These are phyloP conservation scores for Pyracantha coccinea DNA, from an alignment of 331 rosid species.

Conservation along the genomic window DNA sequence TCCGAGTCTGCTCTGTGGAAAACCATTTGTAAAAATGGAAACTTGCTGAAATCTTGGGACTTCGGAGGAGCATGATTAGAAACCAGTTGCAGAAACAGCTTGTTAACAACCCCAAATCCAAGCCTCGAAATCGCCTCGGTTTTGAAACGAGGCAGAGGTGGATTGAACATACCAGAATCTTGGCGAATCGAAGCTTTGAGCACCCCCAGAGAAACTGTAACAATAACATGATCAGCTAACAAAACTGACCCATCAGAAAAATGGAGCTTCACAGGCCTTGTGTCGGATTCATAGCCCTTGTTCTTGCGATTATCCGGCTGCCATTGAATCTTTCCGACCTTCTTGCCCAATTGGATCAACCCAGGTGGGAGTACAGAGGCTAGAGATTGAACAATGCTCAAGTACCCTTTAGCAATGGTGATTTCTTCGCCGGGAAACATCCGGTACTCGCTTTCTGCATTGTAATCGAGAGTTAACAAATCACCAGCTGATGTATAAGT, in stretches of 20 bases:
- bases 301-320: conserved; percentile 33
- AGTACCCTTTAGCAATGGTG: conserved; percentile 89
- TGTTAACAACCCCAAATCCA: conserved; percentile 94
- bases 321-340: conserved; percentile 79
- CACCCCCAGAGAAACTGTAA: conserved; percentile 89
- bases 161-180: conserved; percentile 62
- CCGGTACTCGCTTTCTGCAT: conserved; percentile 71
- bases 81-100: conserved; percentile 69
- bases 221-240: conserved; percentile 82
- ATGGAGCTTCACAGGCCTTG: conserved; percentile 70
- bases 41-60: conserved; percentile 21
- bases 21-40: conserved; percentile 66
- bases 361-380: conserved; percentile 86
- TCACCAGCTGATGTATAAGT: conserved; percentile 90
- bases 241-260: conserved; percentile 67
- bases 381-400: conserved; percentile 50
- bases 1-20: conserved; percentile 62
- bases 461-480: conserved; percentile 51
- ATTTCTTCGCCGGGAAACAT: conserved; percentile 94
- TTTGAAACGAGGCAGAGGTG: conserved; percentile 76
- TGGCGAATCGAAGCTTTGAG: conserved; percentile 61
- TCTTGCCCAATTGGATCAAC: conserved; percentile 55
- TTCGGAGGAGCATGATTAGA: conserved; percentile 10
- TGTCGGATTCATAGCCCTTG: conserved; percentile 15
- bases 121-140: conserved; percentile 81